These are phyloP conservation scores for Aspergillus cavernicola DNA, from an alignment of 495 filamentous ascomycete species.

Conservation along the genomic window DNA sequence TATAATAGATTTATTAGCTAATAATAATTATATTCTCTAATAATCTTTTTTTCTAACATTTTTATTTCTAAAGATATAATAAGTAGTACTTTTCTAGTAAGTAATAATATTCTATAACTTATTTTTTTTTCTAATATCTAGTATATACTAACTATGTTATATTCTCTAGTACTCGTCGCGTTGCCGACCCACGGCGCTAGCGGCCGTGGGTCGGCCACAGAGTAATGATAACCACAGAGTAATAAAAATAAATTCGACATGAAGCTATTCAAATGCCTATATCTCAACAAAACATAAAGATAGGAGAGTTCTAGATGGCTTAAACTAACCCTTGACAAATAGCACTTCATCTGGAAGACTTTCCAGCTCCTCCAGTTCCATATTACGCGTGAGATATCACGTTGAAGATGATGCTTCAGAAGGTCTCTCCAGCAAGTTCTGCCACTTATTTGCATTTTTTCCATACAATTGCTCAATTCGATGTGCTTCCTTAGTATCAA, in stretches of 20 bases:
- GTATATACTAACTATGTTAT: no score
- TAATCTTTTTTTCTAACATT: no score
- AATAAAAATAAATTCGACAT: neutral
- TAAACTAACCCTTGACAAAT: neutral
- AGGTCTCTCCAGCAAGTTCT: neutral
- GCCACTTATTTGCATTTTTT: neutral
- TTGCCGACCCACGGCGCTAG: neutral
- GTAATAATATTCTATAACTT: no score
- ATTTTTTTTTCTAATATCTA: no score
- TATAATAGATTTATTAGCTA: no score
- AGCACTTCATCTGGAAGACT: neutral
- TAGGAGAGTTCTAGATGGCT: neutral
- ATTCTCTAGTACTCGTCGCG: neutral
- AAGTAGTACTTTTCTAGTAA: no score
- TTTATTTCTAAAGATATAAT: no score
- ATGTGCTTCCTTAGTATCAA: neutral
- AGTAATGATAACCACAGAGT: neutral
- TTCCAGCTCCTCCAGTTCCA: no score
- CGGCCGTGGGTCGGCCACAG: neutral
- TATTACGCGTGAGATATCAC: no score
- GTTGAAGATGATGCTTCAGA: no score
- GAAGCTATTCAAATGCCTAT: neutral
- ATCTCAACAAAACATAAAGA: neutral
- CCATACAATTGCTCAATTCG: neutral
- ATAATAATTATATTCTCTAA: no score